phyloP scores from a whole-genome alignment of 805 yeast genomes.

The Candida pseudofarinosa region DNA sequence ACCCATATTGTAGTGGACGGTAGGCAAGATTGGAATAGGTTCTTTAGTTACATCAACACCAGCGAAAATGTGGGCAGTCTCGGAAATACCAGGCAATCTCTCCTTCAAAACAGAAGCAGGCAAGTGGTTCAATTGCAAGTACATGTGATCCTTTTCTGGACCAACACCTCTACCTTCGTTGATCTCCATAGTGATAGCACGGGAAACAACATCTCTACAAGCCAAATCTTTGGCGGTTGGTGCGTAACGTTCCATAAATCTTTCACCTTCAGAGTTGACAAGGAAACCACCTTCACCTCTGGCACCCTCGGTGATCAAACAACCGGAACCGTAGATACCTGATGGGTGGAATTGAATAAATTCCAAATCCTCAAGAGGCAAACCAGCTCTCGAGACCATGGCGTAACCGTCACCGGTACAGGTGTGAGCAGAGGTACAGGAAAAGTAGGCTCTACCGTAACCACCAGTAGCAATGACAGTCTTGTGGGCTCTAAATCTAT shows the following conservation, averaged over 20 bases:
- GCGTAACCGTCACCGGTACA: conserved; percentile 99
- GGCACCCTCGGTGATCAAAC: conserved; percentile 98
- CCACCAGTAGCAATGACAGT: conserved; percentile 99
- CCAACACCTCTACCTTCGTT: conserved; percentile 99
- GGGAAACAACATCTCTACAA: conserved; percentile 95
- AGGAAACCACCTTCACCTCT: conserved; percentile 99
- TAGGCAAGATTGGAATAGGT: conserved; percentile 96
- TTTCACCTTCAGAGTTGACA: conserved; percentile 95
- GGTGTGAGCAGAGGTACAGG: conserved; percentile 98
- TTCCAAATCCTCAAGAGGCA: conserved; percentile 95
- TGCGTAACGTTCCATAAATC: conserved; percentile 99
- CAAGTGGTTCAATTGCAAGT: conserved; percentile 86
- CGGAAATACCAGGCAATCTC: conserved; percentile 98
- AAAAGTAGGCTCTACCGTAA: conserved; percentile 96
- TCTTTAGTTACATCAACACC: conserved; percentile 99
- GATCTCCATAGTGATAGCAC: conserved; percentile 98
- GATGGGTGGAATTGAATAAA: conserved; percentile 99
- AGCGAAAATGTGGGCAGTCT: conserved; percentile 95
- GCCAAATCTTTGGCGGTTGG: conserved; percentile 98
- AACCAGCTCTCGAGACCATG: conserved; percentile 97
- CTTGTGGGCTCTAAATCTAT: conserved; percentile 94
- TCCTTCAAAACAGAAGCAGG: conserved; percentile 89
- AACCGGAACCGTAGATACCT: conserved; percentile 98
- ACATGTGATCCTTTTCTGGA: conserved; percentile 91
- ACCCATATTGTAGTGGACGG: conserved; percentile 99